phyloP scores from a whole-genome alignment of 768 basidiomycete genomes.

The Tylopilus felleus region DNA sequence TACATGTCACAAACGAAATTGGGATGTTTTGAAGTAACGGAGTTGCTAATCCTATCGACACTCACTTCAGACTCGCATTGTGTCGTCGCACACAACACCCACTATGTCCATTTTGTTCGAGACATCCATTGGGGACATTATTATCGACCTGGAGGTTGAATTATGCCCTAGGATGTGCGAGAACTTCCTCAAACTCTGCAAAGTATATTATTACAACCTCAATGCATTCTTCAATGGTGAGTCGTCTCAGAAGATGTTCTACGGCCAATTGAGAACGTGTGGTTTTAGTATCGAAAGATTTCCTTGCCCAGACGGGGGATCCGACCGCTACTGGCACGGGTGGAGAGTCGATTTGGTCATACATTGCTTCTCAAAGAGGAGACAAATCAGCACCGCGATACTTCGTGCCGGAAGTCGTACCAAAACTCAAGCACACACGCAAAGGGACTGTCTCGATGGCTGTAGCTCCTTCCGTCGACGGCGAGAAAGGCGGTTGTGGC shows the following conservation, averaged over 20 bases:
- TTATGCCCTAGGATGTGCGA: constrained; percentile 87
- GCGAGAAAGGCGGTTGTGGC: constrained; percentile 75
- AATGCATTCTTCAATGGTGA: constrained; percentile 98
- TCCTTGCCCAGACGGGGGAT: constrained; percentile 95
- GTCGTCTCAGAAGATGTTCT: constrained; percentile 25
- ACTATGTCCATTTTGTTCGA: constrained; percentile 94
- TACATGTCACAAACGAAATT: too few relatives aligned
- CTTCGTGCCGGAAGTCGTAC: constrained; percentile 79
- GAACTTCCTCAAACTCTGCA: constrained; percentile 98
- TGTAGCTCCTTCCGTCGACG: constrained; percentile 76
- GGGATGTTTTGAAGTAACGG: too few relatives aligned
- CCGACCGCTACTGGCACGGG: constrained; percentile 93
- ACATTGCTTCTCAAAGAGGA: constrained; percentile 50
- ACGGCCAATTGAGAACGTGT: not conserved
- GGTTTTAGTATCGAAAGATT: constrained; percentile 86
- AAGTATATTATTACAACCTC: constrained; percentile 94
- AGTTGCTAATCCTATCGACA: too few relatives aligned
- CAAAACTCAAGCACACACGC: constrained; percentile 76
- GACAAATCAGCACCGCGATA: constrained; percentile 56
- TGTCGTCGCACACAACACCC: not conserved
- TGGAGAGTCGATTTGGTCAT: constrained; percentile 86
- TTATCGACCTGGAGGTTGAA: constrained; percentile 93
- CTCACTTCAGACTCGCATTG: not conserved
- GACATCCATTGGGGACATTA: constrained; percentile 94
- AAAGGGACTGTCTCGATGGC: constrained; percentile 98